Evolutionary conservation across 169 alveolate genomes (phyloP).

Genomic region (Babesia bovis): DNA sequence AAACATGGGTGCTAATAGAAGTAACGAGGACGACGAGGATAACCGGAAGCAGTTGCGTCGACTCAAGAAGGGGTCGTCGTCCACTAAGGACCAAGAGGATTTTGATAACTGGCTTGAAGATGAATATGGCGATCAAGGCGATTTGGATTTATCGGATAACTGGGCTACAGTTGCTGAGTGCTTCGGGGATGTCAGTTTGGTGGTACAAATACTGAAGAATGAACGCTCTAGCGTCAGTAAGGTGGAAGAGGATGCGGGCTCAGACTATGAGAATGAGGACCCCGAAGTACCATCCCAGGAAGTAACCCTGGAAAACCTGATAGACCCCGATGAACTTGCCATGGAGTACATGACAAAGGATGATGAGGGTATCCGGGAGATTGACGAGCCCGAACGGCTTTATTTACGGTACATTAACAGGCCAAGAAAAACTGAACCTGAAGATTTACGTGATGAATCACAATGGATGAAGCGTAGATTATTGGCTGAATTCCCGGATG

Average conservation of each 20-base stretch:
- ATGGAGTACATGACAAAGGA: slow-evolving; percentile 70
- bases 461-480: slow-evolving; percentile 71
- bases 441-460: slow-evolving; percentile 63
- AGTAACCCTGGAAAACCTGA: slow-evolving; percentile 35
- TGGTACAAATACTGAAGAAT: slow-evolving; percentile 60
- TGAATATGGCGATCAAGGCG: slow-evolving; percentile 36
- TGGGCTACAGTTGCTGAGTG: slow-evolving; percentile 67
- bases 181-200: slow-evolving; percentile 63
- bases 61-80: slow-evolving; percentile 49
- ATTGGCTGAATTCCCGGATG: slow-evolving; percentile 67
- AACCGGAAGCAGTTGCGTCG: slow-evolving; percentile 59
- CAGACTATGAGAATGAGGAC: slow-evolving; percentile 35
- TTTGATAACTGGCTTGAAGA: slow-evolving; percentile 64
- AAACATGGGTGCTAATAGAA: slow-evolving; percentile 70
- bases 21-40: slow-evolving; percentile 69
- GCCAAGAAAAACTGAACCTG: slow-evolving; percentile 37
- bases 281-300: slow-evolving; percentile 14
- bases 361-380: slow-evolving; percentile 65
- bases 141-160: slow-evolving; percentile 47
- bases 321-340: slow-evolving; percentile 74
- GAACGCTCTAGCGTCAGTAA: slow-evolving; percentile 15
- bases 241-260: slow-evolving; percentile 28
- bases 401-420: slow-evolving; percentile 63
- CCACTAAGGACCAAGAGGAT: slow-evolving; percentile 12
- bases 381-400: slow-evolving; percentile 75